Conservation (phyloP, 2,329 filamentous ascomycete genomes). For the Bimuria novae-zelandiae region DNA sequence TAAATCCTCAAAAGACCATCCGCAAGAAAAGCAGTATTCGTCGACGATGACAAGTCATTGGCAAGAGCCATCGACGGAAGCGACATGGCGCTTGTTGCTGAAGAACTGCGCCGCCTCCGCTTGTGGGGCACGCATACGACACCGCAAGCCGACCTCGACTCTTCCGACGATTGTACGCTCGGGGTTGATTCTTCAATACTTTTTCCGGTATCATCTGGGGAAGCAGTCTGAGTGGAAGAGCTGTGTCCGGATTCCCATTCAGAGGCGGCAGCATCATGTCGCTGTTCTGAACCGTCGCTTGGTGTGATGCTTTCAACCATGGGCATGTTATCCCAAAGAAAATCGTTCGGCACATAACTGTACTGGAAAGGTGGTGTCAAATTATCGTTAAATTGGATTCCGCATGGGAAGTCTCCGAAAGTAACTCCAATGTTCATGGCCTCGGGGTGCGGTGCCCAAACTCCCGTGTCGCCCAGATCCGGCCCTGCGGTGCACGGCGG, state of each 20-base stretch:
- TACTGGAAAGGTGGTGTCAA: not conserved
- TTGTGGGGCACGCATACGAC: slow-evolving; percentile 25
- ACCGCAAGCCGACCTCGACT: slow-evolving; percentile 8
- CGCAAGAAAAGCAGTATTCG: slow-evolving; percentile 48
- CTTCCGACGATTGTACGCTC: slow-evolving; percentile 10
- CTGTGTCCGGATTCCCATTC: slow-evolving; percentile 31
- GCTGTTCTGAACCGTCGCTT: slow-evolving; percentile 19
- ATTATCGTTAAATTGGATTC: slow-evolving; percentile 18
- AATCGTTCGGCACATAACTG: not conserved
- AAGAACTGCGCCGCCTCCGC: slow-evolving; percentile 30
- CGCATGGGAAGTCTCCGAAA: slow-evolving; percentile 36
- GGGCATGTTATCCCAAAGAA: not conserved
- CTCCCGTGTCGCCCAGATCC: slow-evolving; percentile 9
- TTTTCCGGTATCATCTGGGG: slow-evolving; percentile 26
- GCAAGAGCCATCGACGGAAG: slow-evolving; percentile 26
- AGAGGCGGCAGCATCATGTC: slow-evolving; percentile 11
- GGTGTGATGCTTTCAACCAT: slow-evolving; percentile 1
- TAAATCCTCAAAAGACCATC: slow-evolving; percentile 56
- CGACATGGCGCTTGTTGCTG: slow-evolving; percentile 24
- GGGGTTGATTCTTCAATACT: slow-evolving; percentile 17
- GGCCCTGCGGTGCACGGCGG: slow-evolving; percentile 11
- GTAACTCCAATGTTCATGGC: slow-evolving; percentile 29
- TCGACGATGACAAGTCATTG: slow-evolving; percentile 39
- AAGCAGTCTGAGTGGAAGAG: slow-evolving; percentile 30
- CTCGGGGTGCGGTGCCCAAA: slow-evolving; percentile 8